Percentiles rank a stretch among this genome's conserved stretches.
phyloP scores from a whole-genome alignment of 495 filamentous ascomycete species.

The Aspergillus bridgeri region DNA sequence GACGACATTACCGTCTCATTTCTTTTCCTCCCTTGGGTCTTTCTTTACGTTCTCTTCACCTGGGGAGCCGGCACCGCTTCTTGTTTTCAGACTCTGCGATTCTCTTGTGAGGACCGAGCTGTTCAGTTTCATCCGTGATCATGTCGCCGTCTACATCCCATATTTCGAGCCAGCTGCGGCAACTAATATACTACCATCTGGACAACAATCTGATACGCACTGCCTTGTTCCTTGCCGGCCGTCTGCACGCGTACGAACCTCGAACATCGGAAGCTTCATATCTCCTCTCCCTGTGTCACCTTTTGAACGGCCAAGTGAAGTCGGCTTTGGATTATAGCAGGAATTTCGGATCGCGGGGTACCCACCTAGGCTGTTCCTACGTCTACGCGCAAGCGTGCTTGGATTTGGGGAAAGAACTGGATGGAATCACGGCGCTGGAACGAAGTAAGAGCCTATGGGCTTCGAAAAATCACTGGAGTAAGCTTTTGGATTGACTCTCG shows the following conservation, averaged over 20 bases:
- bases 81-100: conserved; percentile 8
- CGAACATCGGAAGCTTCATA: conserved; percentile 75
- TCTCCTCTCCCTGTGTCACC: conserved; percentile 78
- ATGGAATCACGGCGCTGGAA: conserved; percentile 79
- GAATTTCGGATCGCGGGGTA: conserved; percentile 56
- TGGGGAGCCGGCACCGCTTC: conserved; percentile 5
- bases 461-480: conserved; percentile 67
- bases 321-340: conserved; percentile 71
- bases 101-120: not conserved
- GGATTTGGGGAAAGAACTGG: conserved; percentile 68
- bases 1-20: not conserved
- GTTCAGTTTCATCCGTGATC: conserved; percentile 21
- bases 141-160: conserved; percentile 70
- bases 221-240: conserved; percentile 86
- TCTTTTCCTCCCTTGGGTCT: not conserved
- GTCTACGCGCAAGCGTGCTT: conserved; percentile 88
- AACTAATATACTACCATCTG: conserved; percentile 87
- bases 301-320: conserved; percentile 74
- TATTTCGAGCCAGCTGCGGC: conserved; percentile 71
- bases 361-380: conserved; percentile 84
- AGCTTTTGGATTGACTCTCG: conserved; percentile 23
- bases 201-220: conserved; percentile 86
- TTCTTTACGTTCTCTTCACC: not conserved
- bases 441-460: conserved; percentile 67
- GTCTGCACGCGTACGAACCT: conserved; percentile 77